Conservation (phyloP, 495 filamentous ascomycete genomes). For the Talaromyces wortmannii region DNA sequence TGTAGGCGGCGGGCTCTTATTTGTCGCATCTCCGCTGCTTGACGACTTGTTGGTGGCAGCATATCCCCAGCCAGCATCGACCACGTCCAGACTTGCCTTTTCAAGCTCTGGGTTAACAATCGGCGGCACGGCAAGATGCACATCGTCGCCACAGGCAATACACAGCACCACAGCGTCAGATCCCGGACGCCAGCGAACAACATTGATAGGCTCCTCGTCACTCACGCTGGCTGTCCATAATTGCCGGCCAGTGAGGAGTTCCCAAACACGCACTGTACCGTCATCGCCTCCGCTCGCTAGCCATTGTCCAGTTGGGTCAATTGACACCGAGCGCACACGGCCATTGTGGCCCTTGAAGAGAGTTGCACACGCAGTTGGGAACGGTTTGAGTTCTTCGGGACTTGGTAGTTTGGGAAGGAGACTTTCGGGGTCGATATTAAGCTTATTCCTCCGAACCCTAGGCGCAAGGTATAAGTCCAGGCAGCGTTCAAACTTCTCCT, state of each 20-base stretch:
- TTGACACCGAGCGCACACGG: constrained; percentile 70
- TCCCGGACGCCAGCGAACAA: constrained; percentile 83
- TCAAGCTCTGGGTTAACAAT: constrained; percentile 66
- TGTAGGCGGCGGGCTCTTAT: constrained; percentile 68
- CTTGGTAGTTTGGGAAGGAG: constrained; percentile 91
- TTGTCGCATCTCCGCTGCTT: constrained; percentile 48
- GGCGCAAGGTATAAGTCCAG: constrained; percentile 94
- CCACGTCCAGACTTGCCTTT: constrained; percentile 61
- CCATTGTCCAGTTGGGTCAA: constrained; percentile 72
- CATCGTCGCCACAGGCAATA: constrained; percentile 74
- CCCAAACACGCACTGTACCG: constrained; percentile 88
- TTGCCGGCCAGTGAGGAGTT: constrained; percentile 78
- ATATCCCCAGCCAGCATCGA: constrained; percentile 87
- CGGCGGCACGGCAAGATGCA: constrained; percentile 76
- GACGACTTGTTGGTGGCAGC: constrained; percentile 62
- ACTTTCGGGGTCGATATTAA: constrained; percentile 94
- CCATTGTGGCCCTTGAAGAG: constrained; percentile 86
- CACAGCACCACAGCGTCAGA: constrained; percentile 76
- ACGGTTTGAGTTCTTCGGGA: constrained; percentile 86
- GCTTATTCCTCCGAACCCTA: constrained; percentile 80
- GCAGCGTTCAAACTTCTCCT: constrained; percentile 93
- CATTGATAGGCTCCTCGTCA: constrained; percentile 76
- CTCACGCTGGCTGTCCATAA: constrained; percentile 76
- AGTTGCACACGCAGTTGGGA: constrained; percentile 80
- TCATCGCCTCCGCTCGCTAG: constrained; percentile 92